These are phyloP conservation scores for Cyanophora paradoxa DNA, from an alignment of 78 protist species.

Conservation along the genomic window DNA sequence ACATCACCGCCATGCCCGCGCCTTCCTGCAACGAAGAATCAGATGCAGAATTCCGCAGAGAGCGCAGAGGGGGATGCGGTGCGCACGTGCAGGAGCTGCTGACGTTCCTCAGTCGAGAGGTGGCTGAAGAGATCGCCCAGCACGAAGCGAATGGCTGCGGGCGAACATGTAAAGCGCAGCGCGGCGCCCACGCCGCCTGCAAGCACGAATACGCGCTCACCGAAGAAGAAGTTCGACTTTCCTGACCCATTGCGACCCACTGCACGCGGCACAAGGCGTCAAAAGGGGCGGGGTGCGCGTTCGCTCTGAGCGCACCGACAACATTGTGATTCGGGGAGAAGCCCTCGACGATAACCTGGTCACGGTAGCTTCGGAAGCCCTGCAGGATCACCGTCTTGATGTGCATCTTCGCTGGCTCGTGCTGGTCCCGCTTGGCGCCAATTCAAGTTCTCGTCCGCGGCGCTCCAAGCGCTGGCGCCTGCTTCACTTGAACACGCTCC, in stretches of 20 bases:
- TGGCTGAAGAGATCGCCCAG: slow-evolving; percentile 45
- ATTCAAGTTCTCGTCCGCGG: no score
- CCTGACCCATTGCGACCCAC: slow-evolving; percentile 69
- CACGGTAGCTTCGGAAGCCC: slow-evolving; percentile 61
- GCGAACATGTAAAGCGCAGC: neutral
- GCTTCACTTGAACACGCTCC: no score
- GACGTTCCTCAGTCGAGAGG: slow-evolving; percentile 50
- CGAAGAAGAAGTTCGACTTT: slow-evolving; percentile 50
- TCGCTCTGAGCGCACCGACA: slow-evolving; percentile 58
- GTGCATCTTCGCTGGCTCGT: no score
- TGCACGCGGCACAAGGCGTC: neutral
- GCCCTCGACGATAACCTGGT: slow-evolving; percentile 18
- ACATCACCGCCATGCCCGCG: slow-evolving; percentile 50
- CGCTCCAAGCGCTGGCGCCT: no score
- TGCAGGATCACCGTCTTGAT: slow-evolving; percentile 34
- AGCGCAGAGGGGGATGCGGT: neutral
- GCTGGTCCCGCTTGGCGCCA: neutral
- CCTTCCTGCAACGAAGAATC: slow-evolving; percentile 19
- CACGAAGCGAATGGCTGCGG: slow-evolving; percentile 81
- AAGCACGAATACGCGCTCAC: neutral
- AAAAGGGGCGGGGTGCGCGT: neutral
- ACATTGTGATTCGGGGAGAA: slow-evolving; percentile 29
- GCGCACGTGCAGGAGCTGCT: slow-evolving; percentile 61
- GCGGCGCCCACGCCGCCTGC: neutral
- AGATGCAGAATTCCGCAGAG: neutral